Conservation (phyloP, 352 stramenopile species). For the Globisporangium echinulatum region DNA sequence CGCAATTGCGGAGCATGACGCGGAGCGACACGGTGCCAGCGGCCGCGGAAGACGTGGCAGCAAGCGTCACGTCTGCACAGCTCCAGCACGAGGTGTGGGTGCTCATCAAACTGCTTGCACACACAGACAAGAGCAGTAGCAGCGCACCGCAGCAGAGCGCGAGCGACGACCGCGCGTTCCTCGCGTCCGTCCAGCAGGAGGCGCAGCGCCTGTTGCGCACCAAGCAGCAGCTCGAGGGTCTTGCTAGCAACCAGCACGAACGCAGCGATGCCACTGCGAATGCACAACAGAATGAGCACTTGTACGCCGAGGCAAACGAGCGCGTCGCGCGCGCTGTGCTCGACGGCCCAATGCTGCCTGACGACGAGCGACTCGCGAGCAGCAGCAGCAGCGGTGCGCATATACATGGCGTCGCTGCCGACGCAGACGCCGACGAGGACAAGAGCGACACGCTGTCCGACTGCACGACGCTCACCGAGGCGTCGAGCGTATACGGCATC, state of each 20-base stretch:
- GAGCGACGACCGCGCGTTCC: constrained; percentile 5
- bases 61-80: constrained; percentile 9
- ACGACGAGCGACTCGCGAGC: constrained; percentile 2
- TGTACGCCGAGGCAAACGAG: constrained; percentile 55
- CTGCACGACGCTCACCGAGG: constrained; percentile 62
- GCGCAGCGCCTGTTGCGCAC: constrained; percentile 29
- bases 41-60: neutral
- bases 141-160: neutral
- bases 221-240: constrained; percentile 2
- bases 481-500: constrained; percentile 67
- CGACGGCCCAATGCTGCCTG: constrained; percentile 18
- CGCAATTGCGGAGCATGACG: constrained; percentile 6
- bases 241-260: constrained; percentile 5
- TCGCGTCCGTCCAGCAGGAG: constrained; percentile 20
- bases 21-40: constrained; percentile 1
- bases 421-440: constrained; percentile 37
- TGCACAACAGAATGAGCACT: constrained; percentile 20
- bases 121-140: constrained; percentile 1
- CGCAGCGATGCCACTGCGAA: constrained; percentile 1
- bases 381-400: neutral
- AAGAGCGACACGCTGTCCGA: constrained; percentile 76
- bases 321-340: constrained; percentile 53
- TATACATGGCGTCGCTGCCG: neutral
- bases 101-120: constrained; percentile 35
- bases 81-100: constrained; percentile 38